phyloP scores from a whole-genome alignment of 2,329 filamentous ascomycete species.

The Curvularia verruculosa region DNA sequence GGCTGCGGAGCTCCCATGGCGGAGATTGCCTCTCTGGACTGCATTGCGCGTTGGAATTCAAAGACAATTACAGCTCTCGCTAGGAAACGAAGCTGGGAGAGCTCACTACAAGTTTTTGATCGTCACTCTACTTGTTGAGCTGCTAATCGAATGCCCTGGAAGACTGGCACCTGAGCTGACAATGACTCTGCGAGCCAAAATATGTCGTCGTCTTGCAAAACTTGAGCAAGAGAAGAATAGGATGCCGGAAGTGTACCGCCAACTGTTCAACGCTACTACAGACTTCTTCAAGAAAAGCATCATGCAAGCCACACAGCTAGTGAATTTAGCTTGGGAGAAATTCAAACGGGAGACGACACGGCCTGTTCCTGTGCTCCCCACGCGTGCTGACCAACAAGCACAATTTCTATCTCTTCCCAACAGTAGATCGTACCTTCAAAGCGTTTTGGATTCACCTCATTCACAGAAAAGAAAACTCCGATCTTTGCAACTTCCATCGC shows the following conservation, averaged over 20 bases:
- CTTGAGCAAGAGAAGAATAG: constrained; percentile 52
- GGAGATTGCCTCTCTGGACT: constrained; percentile 66
- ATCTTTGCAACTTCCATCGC: constrained; percentile 14
- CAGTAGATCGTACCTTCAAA: constrained; percentile 23
- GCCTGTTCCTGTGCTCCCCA: constrained; percentile 52
- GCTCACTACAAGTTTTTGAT: constrained; percentile 64
- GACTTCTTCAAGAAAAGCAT: constrained; percentile 31
- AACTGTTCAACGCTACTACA: constrained; percentile 9
- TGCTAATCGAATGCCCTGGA: constrained; percentile 49
- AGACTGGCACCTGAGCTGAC: constrained; percentile 44
- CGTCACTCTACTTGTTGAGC: constrained; percentile 51
- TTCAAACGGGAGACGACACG: constrained; percentile 39
- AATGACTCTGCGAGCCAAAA: constrained; percentile 56
- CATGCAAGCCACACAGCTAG: constrained; percentile 30
- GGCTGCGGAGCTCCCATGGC: constrained; percentile 60
- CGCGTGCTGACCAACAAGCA: constrained; percentile 36
- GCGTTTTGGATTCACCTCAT: constrained; percentile 16
- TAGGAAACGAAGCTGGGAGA: constrained; percentile 51
- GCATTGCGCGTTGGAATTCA: constrained; percentile 63
- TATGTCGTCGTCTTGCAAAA: constrained; percentile 63
- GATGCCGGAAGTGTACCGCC: constrained; percentile 5
- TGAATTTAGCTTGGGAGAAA: constrained; percentile 36
- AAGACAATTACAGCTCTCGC: constrained; percentile 53
- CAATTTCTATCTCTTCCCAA: constrained; percentile 27
- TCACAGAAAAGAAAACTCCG: constrained; percentile 4